Base-by-base conservation (phyloP, 805 yeast species). In the Lipomyces yamadae region DNA sequence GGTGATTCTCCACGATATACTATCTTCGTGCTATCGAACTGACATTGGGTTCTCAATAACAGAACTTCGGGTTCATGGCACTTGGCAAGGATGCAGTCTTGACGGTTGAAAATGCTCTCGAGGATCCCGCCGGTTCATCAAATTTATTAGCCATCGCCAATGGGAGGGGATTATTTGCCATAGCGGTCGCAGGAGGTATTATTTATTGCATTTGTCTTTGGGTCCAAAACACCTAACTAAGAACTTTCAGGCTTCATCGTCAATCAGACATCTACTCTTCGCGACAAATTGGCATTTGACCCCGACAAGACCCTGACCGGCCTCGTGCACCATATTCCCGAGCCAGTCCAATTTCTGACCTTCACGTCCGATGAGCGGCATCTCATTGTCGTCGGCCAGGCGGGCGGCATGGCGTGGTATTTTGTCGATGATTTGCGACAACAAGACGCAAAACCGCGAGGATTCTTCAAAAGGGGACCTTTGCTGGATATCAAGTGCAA, bases 61-160 rank as follows among this genome's bases (percentile, higher is more conserved):
- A 68, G 71, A 48, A 56, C 11, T 68, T 66, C 50, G 71, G 70
- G n/a, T 68, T 68, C 32, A 29, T 50, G 35, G 60, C 69, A 4
- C 50, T 68, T 6, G 71, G 70, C 32, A 68, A 68, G 34, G 71
- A 68, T 53, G 67, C 70, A 3, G 33, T 35, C n/a, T 60, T 68
- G 10, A 32, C 45, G 5, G n/a, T 66, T 24, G 65, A 53, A 24
- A 39, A 58, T 48, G 65, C 71, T 5, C 24, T 62, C 10, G 61
- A n/a, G 29, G 63, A 65, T 48, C 71, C 67, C 3, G 53, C 30
- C 11, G 8, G 35, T 50, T 54, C 55, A 24, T 60, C 68, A 4
- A 60, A 67, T 7, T 62, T 76, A 45, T 62, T 76, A 48, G 74
- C 74, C 35, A 60, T 76, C 30, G 75, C 76, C 15, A 72, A 68